phyloP scores from a whole-genome alignment of 1,139 yeast genomes.

The Diutina scorzettiae region DNA sequence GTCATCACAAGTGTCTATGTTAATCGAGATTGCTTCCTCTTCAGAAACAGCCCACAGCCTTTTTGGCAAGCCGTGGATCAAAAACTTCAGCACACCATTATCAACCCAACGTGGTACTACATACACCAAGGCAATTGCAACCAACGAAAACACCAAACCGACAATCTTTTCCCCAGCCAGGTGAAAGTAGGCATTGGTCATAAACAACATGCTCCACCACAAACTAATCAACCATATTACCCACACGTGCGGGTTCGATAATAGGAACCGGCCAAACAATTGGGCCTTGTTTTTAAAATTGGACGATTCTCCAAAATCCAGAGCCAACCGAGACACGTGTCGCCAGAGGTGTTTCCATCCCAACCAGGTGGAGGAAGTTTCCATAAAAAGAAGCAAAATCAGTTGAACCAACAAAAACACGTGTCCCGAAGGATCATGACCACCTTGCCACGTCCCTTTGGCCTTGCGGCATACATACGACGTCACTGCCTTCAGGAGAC shows the following conservation, averaged over 20 bases:
- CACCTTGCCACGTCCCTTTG: slow-evolving; percentile 78
- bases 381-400: slow-evolving; percentile 58
- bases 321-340: no score
- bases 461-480: slow-evolving; percentile 47
- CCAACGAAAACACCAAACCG: slow-evolving; percentile 52
- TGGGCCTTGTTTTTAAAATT: background rate
- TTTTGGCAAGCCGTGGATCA: no score
- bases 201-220: slow-evolving; percentile 83
- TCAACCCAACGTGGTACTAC: slow-evolving; percentile 17
- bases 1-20: no score
- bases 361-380: slow-evolving; percentile 35
- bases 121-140: slow-evolving; percentile 30
- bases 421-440: slow-evolving; percentile 96
- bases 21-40: no score
- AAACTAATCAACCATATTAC: slow-evolving; percentile 34
- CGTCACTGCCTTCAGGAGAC: slow-evolving; percentile 10
- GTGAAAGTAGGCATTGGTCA: slow-evolving; percentile 82
- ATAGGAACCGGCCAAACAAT: slow-evolving; percentile 9
- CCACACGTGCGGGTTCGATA: slow-evolving; percentile 31
- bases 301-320: background rate
- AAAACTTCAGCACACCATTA: background rate
- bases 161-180: slow-evolving; percentile 60
- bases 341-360: slow-evolving; percentile 11
- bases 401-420: slow-evolving; percentile 70
- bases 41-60: no score